These are phyloP conservation scores for Pichia sp. DNA, from an alignment of 1,139 yeast species.

Conservation along the genomic window DNA sequence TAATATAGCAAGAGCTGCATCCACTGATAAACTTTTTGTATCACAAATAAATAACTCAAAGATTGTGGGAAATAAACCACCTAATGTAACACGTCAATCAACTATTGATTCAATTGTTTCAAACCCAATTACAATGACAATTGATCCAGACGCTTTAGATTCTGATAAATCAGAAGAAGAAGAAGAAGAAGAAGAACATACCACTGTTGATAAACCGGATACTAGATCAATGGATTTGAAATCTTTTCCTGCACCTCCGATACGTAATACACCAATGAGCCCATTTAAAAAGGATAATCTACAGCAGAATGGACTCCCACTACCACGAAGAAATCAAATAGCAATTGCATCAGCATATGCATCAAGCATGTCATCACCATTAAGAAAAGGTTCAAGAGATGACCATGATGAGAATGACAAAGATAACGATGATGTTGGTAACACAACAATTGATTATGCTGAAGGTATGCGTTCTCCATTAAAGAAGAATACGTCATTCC, in stretches of 20 bases:
- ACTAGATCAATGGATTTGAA: background rate
- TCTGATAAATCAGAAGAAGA: conserved; percentile 8
- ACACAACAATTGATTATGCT: conserved; percentile 6
- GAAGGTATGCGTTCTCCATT: conserved; percentile 15
- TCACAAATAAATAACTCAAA: conserved; percentile 8
- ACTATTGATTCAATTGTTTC: conserved; percentile 4
- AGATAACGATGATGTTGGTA: background rate
- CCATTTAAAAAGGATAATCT: conserved; percentile 5
- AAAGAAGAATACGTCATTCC: conserved; percentile 1
- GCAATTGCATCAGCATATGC: conserved; percentile 3
- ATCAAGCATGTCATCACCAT: background rate
- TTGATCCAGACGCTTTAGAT: conserved; percentile 1
- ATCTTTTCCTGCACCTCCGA: background rate
- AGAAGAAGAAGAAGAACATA: background rate
- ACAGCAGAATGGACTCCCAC: background rate
- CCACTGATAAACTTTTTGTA: conserved; percentile 1
- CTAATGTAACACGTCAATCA: background rate
- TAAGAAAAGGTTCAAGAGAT: background rate
- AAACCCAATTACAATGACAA: conserved; percentile 9
- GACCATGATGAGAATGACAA: background rate
- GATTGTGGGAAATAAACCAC: conserved; percentile 1
- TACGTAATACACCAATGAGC: background rate
- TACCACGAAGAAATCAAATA: conserved; percentile 6
- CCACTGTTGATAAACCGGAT: background rate
- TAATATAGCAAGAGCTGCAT: background rate